phyloP scores from a whole-genome alignment of 2,329 filamentous ascomycete genomes.

The Pseudocercospora musae region DNA sequence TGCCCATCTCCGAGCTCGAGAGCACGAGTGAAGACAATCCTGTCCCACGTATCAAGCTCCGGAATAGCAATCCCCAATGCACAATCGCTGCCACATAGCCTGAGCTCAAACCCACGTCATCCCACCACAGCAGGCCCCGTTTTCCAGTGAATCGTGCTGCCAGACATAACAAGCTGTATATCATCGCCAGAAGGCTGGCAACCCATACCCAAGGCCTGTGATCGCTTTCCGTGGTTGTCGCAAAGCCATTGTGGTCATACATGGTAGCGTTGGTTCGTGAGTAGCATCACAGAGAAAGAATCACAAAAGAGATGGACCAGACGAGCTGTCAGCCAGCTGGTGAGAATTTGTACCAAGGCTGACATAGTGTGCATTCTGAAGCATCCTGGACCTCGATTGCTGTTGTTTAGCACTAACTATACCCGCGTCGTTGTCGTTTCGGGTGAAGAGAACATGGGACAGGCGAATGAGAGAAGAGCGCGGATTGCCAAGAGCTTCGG shows the following conservation, averaged over 20 bases:
- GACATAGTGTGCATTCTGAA: background rate
- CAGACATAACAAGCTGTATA: slow-evolving; percentile 25
- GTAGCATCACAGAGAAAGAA: background rate
- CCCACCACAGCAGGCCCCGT: slow-evolving; percentile 25
- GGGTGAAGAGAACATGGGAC: background rate
- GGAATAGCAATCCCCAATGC: slow-evolving; percentile 21
- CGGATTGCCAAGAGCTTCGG: background rate
- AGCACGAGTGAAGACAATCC: slow-evolving; percentile 13
- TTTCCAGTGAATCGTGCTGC: slow-evolving; percentile 18
- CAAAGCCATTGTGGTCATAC: slow-evolving; percentile 15
- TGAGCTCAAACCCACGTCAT: slow-evolving; percentile 18
- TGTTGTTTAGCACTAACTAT: too few species aligned
- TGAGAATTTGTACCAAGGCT: background rate
- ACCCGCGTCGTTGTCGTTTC: too few species aligned
- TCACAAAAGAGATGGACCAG: background rate
- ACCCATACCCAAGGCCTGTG: slow-evolving; percentile 24
- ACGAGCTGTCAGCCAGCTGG: background rate
- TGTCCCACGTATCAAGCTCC: slow-evolving; percentile 10
- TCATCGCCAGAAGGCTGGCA: slow-evolving; percentile 16
- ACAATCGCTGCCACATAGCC: slow-evolving; percentile 17
- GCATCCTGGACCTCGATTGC: background rate
- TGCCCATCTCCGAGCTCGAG: slow-evolving; percentile 5
- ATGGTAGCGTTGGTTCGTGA: slow-evolving; percentile 4
- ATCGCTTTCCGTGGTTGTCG: slow-evolving; percentile 17
- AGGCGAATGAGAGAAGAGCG: background rate